These are phyloP conservation scores for Umbelopsis sp. DNA, from an alignment of 192 early-diverging fungal species.

Conservation along the genomic window DNA sequence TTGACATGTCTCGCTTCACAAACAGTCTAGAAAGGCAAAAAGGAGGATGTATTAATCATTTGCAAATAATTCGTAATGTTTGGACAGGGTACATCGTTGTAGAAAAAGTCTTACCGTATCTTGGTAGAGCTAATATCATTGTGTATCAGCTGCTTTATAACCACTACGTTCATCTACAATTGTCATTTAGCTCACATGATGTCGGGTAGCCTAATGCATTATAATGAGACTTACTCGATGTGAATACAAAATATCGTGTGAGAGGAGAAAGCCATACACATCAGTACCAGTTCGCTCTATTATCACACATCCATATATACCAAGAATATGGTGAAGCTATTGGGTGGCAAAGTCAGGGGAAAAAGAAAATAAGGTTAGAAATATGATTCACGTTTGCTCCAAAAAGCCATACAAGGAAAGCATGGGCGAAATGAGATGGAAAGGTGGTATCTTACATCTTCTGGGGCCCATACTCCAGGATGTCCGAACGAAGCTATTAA, in stretches of 20 bases:
- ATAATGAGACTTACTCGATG: conserved; percentile 62
- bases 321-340: conserved; percentile 78
- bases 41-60: background rate
- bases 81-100: no score
- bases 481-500: conserved; percentile 94
- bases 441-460: conserved; percentile 68
- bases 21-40: conserved; percentile 75
- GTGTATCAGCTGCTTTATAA: conserved; percentile 95
- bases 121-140: conserved; percentile 99
- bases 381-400: background rate
- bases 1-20: conserved; percentile 90
- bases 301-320: conserved; percentile 90
- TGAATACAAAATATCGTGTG: conserved; percentile 86
- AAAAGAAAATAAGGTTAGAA: background rate
- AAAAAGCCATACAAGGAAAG: background rate
- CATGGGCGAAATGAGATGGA: background rate
- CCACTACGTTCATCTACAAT: conserved; percentile 80
- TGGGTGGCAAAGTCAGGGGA: background rate
- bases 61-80: background rate
- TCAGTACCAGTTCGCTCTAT: conserved; percentile 95
- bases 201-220: no score
- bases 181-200: background rate
- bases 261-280: conserved; percentile 89
- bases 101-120: conserved; percentile 74
- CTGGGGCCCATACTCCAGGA: conserved; percentile 83